Base-by-base conservation (phyloP, 2,329 filamentous ascomycete genomes). In the Venturia aucupariae region DNA sequence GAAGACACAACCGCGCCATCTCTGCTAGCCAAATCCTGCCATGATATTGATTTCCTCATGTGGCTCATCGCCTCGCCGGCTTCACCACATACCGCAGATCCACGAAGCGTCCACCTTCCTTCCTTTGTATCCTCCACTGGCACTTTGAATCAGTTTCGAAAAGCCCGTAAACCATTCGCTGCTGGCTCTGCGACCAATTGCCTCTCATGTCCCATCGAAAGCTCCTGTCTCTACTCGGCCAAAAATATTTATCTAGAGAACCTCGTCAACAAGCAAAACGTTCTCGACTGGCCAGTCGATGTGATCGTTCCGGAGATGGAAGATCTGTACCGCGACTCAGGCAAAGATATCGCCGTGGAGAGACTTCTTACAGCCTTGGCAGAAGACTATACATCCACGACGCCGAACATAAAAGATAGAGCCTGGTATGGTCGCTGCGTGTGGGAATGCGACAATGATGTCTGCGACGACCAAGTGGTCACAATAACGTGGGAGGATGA, bases 291-390 rank as follows among this genome's bases (percentile, higher is more conserved):
- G 92, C 94, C 93, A 0, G 82, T 97, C 64, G 88, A 89, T 67
- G 90, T 97, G 64, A 90, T 97, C 22, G 84, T 91, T 55, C 91
- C 91, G 0, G 92, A 97, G 69, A 94, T 97, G 64, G 93, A 97
- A 75, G 90, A 92, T 67, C 85, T 86, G 63, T 80, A 84, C 32
- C 70, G 72, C 1, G 75, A 71, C 0, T 70, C 74, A 0, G 82
- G 83, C 0, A 68, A 73, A 17, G 73, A 79, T 1, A 78, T 78
- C 1, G 87, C 85, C 0, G 78, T 79, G 66, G 72, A 77, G 0
- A 80, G 79, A 51, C 75, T 87, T 15, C 72, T 84, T 55, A 63
- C 71, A 10, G 73, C 74, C 1, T 75, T 87, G 1, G 69, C 72
- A 0, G 80, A 86, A 68, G 82, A 87, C 71, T 87, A 86, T 67